Evolutionary conservation across 495 filamentous ascomycete species (phyloP), one percentile per base, ranked within the genome.

Genomic region (Glarea lozoyensis): DNA sequence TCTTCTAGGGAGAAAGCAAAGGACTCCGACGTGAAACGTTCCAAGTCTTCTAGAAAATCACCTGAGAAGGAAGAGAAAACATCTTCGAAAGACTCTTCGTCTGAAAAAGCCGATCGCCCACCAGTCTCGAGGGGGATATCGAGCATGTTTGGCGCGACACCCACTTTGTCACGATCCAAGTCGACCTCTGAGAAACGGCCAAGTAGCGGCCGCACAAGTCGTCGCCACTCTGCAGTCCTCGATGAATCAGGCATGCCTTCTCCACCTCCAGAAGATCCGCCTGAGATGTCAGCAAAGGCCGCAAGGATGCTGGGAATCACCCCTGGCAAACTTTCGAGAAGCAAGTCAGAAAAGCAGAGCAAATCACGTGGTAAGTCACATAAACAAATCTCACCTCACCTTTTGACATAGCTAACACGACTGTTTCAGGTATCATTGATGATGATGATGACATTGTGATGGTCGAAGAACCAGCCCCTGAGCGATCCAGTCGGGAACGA

Each of bases 281-380:
- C 50, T 64, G 63, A 63, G 12, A 70, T 75, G 58, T 61, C 63
- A 2, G 55, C 64, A 4, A 77, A 74, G 52, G 73, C 73, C n/a
- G 70, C 70, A 25, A 73, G 62, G 49, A 47, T 74, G 32, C 57
- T 74, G 10, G 73, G 70, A 20, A 59, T 74, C 20, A 52, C 64
- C 55, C 46, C 52, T 7, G 32, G 17, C 22, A 53, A 53, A 27
- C 45, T 55, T 27, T 55, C 59, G 3, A 53, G 50, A 17, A 61
- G 66, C 49, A 60, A 55, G 43, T 65, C 65, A 22, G 65, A 65
- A 45, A 60, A 52, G 42, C 60, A 59, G 41, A 55, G 37, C 22
- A 43, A 43, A 33, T 46, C 52, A 39, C 42, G 43, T 46, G 44
- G 31, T 43, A 53, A 18, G 38, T 39, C 22, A 29, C 15, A 15